Conservation (phyloP, 176 grass and related monocot genomes). For the Leersia perrieri region DNA sequence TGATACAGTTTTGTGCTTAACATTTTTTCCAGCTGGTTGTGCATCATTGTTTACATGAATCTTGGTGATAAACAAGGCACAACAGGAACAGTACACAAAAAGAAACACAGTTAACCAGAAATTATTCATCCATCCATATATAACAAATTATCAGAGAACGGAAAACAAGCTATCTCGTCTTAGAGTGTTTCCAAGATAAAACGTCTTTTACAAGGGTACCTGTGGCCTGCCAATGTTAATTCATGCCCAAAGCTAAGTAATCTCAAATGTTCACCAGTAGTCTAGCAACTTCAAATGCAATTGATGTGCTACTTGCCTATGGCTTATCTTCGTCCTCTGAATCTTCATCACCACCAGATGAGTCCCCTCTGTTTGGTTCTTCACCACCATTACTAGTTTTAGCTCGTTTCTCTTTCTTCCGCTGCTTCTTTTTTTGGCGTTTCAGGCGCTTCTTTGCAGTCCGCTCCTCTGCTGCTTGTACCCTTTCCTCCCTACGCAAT, state of each 20-base stretch:
- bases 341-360: constrained; percentile 44
- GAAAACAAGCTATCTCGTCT: not conserved
- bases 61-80: too few species aligned
- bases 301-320: constrained; percentile 1
- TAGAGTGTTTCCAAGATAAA: not conserved
- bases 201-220: too few species aligned
- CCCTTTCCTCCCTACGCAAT: constrained; percentile 82
- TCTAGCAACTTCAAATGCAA: not conserved
- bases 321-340: constrained; percentile 47
- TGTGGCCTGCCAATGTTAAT: not conserved
- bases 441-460: constrained; percentile 85
- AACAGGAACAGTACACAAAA: not conserved
- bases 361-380: constrained; percentile 40
- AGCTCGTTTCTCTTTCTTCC: constrained; percentile 64
- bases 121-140: not conserved
- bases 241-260: not conserved
- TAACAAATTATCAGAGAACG: not conserved
- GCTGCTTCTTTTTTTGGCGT: constrained; percentile 83
- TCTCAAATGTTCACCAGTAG: not conserved
- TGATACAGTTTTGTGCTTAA: not conserved
- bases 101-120: not conserved
- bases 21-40: too few species aligned
- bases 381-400: constrained; percentile 35
- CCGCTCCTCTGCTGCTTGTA: constrained; percentile 79
- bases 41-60: too few species aligned